A percentile compares a stretch with the other conserved stretches of the same genome.
These are phyloP conservation scores for Catunica adiposa DNA, from an alignment of 2,329 filamentous ascomycete genomes.

Conservation along the genomic window DNA sequence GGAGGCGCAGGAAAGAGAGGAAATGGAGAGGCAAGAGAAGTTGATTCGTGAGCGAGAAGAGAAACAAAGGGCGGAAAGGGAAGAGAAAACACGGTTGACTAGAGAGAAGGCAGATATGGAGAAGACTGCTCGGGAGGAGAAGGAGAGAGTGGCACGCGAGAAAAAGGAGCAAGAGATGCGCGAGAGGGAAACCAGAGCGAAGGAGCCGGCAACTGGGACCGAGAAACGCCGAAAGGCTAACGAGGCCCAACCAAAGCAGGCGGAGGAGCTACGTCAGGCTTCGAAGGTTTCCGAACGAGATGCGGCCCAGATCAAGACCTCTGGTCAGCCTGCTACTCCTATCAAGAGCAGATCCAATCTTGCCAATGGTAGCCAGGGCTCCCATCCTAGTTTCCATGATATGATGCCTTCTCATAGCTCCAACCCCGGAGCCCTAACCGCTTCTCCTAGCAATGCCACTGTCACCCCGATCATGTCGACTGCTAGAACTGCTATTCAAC, in stretches of 20 bases:
- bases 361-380: background rate
- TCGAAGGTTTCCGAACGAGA: background rate
- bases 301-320: background rate
- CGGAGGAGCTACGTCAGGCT: background rate
- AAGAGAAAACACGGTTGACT: constrained; percentile 72
- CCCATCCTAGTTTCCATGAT: constrained; percentile 24
- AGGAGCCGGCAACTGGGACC: background rate
- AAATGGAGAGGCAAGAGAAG: constrained; percentile 34
- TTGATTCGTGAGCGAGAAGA: constrained; percentile 3
- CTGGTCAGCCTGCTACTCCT: background rate
- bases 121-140: constrained; percentile 59
- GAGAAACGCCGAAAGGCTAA: background rate
- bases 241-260: too few species aligned
- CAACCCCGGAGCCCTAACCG: constrained; percentile 35
- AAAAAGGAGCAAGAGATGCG: constrained; percentile 37
- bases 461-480: constrained; percentile 56
- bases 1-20: constrained; percentile 48
- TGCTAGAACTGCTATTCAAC: constrained; percentile 64
- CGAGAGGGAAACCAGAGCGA: background rate
- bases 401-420: constrained; percentile 43
- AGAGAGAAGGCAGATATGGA: constrained; percentile 41
- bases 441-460: constrained; percentile 64
- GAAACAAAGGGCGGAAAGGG: background rate
- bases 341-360: background rate
- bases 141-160: constrained; percentile 47